Percentiles rank a stretch among this genome's conserved stretches.
These are phyloP conservation scores for Oenanthe javanica DNA, from an alignment of 140 eudicot genomes.

Conservation along the genomic window DNA sequence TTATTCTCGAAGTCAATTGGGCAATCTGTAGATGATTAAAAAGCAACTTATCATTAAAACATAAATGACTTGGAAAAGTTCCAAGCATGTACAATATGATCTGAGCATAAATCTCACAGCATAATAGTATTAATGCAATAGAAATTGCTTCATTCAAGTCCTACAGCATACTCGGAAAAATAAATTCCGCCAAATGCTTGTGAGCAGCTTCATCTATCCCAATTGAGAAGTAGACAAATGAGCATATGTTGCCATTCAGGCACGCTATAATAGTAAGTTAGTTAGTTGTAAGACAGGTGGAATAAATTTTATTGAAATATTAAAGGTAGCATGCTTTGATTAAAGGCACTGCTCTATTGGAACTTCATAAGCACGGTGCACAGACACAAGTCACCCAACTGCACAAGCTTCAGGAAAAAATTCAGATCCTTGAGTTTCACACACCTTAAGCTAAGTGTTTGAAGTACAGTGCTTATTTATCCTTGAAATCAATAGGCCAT, in stretches of 20 bases:
- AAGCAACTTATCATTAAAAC: neutral
- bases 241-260: neutral
- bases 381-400: neutral
- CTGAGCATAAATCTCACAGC: neutral
- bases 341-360: neutral
- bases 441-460: neutral
- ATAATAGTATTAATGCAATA: neutral
- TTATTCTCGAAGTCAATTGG: conserved; percentile 49
- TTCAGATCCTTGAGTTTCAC: neutral
- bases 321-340: neutral
- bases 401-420: neutral
- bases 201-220: neutral
- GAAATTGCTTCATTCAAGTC: neutral
- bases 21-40: conserved; percentile 39
- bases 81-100: neutral
- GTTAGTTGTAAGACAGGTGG: neutral
- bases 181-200: neutral
- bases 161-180: neutral
- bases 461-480: neutral
- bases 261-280: neutral
- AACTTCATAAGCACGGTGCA: neutral
- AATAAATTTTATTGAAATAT: neutral
- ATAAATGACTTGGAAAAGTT: neutral
- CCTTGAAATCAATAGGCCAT: neutral
- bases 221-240: neutral